Conservation (phyloP, 2,329 filamentous ascomycete species). For the Cladophialophora exuberans region DNA sequence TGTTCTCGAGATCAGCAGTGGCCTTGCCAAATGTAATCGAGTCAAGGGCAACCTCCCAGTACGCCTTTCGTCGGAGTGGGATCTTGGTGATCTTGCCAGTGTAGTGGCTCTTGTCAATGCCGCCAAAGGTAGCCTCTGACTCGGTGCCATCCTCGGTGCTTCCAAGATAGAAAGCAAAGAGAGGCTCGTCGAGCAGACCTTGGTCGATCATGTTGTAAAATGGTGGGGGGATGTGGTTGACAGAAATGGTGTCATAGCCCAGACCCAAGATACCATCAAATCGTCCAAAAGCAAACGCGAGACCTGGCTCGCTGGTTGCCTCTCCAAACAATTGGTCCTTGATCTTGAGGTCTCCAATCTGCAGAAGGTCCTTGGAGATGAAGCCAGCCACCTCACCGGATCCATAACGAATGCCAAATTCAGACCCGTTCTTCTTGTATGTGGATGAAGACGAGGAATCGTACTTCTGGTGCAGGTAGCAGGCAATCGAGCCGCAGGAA, state of each 20-base stretch:
- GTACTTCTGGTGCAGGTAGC: slow-evolving; percentile 97
- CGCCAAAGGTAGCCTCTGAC: slow-evolving; percentile 89
- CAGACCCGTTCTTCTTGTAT: slow-evolving; percentile 90
- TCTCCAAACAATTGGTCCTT: slow-evolving; percentile 94
- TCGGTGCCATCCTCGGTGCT: slow-evolving; percentile 70
- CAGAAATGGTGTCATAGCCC: slow-evolving; percentile 94
- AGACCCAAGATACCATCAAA: slow-evolving; percentile 97
- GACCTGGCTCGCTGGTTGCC: slow-evolving; percentile 90
- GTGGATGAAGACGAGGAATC: slow-evolving; percentile 86
- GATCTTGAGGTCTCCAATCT: slow-evolving; percentile 86
- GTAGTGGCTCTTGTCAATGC: slow-evolving; percentile 79
- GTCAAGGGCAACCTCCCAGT: slow-evolving; percentile 98
- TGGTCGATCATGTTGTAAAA: slow-evolving; percentile 97
- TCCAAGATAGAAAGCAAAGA: slow-evolving; percentile 96
- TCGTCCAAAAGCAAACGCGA: slow-evolving; percentile 95
- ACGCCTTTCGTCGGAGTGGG: slow-evolving; percentile 95
- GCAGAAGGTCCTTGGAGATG: slow-evolving; percentile 83
- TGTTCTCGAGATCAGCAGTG: slow-evolving; percentile 87
- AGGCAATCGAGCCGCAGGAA: slow-evolving; percentile 92
- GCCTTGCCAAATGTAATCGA: slow-evolving; percentile 86
- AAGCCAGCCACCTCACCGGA: slow-evolving; percentile 93
- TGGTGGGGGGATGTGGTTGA: slow-evolving; percentile 90
- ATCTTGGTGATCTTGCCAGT: slow-evolving; percentile 89
- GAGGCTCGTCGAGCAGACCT: slow-evolving; percentile 83
- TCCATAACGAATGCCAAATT: slow-evolving; percentile 93